Base-by-base conservation (phyloP, 495 filamentous ascomycete species). In the Penicillium argentinense region DNA sequence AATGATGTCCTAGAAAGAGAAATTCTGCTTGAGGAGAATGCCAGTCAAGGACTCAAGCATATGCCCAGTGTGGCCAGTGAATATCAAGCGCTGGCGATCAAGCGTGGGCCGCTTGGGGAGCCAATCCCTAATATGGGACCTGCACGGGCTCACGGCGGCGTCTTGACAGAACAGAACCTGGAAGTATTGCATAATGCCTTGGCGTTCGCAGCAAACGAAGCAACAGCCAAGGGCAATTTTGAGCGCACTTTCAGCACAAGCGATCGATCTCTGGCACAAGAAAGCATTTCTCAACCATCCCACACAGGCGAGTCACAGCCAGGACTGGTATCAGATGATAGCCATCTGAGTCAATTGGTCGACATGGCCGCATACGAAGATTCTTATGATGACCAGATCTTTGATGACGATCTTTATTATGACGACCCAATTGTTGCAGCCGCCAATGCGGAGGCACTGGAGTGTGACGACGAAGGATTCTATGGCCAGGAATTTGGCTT, bases 401-500 rank as follows among this genome's bases (percentile, higher is more conserved):
- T 74, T 39, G 75, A 76, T 45, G 85, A 89, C 38, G 81, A 79
- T 49, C 73, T 82, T 5, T 74, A 83, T 42, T 85, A 85, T 43
- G 89, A 97, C 56, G 90, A 96, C 52, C 77, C 81, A 30, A 95
- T 98, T 60, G 89, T 97, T 49, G 95, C 92, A 0, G 93, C 86
- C 19, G 93, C 93, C 14, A 98, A 98, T 53, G 92, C 92, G 5
- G 89, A 91, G 57, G 93, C 87, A 16, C 76, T 98, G 3, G 93
- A 93, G 34, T 89, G 87, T 51, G 93, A 98, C 54, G 83, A 84
- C 12, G 92, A 96, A 38, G 92, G 88, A 5, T 91, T 90, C 69
- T 98, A 98, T 60, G 95, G 93, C 3, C 86, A 91, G 52, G 93
- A 98, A 63, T 98, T 98, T 53, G 91, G 91, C n/a, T 98, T 98